A percentile compares a stretch with the other conserved stretches of the same genome.
Conservation (phyloP, 2,329 filamentous ascomycete genomes). For the Blumeria graminis region DNA sequence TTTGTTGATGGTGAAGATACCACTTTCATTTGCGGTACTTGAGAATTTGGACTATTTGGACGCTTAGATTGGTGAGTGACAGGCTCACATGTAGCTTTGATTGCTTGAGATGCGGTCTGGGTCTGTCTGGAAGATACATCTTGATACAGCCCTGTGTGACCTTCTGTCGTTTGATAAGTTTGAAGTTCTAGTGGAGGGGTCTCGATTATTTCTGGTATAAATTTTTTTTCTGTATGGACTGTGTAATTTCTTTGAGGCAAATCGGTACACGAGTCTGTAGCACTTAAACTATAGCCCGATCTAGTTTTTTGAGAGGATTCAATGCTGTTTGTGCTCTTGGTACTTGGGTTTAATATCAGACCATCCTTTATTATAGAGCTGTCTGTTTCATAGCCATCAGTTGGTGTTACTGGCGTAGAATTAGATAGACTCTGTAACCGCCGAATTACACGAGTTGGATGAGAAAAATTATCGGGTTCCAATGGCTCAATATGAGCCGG, state of each 20-base stretch:
- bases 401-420: neutral
- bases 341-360: neutral
- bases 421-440: constrained; percentile 9
- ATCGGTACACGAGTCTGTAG: constrained; percentile 5
- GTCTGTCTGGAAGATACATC: constrained; percentile 31
- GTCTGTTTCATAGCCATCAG: neutral
- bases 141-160: constrained; percentile 18
- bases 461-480: constrained; percentile 34
- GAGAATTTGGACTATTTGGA: constrained; percentile 14
- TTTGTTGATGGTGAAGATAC: constrained; percentile 17
- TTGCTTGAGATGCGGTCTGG: constrained; percentile 5
- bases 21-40: constrained; percentile 1
- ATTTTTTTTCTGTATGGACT: constrained; percentile 11
- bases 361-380: neutral
- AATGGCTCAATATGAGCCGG: constrained; percentile 28
- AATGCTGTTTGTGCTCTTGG: neutral
- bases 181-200: constrained; percentile 25
- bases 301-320: neutral
- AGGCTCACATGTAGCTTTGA: constrained; percentile 20
- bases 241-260: constrained; percentile 14
- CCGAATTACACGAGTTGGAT: constrained; percentile 20
- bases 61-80: constrained; percentile 23
- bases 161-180: neutral
- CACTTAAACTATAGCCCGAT: neutral
- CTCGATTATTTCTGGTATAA: constrained; percentile 38